Conservation (phyloP, 2,329 filamentous ascomycete species). For the Ophiognomonia clavigignenti-juglandacearum region DNA sequence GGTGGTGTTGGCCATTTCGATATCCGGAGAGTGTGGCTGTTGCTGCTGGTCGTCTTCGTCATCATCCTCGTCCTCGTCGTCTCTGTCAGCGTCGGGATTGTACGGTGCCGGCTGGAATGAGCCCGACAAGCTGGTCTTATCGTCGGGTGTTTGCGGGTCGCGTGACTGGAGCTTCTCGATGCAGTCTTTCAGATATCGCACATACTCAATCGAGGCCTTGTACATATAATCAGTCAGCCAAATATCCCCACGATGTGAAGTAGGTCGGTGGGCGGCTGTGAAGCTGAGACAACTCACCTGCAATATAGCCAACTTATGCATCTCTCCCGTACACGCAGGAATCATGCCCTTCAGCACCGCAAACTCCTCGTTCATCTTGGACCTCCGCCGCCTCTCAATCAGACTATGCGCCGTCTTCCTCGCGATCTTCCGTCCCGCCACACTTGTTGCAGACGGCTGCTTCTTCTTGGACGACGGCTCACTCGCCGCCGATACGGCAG, state of each 20-base stretch:
- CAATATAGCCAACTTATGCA: conserved; percentile 95
- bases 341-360: conserved; percentile 91
- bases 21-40: conserved; percentile 37
- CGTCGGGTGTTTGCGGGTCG: conserved; percentile 26
- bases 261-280: no score
- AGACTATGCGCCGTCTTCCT: conserved; percentile 94
- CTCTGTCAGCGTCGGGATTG: conserved; percentile 21
- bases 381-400: conserved; percentile 83
- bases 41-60: conserved; percentile 30
- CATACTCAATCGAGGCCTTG: conserved; percentile 92
- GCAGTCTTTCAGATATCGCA: conserved; percentile 89
- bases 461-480: conserved; percentile 58
- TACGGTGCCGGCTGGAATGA: conserved; percentile 23
- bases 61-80: conserved; percentile 31
- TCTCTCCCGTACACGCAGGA: conserved; percentile 90
- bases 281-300: conserved; percentile 58
- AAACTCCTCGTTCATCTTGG: conserved; percentile 99
- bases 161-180: conserved; percentile 70
- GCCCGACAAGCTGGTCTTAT: conserved; percentile 24
- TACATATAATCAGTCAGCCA: conserved; percentile 9
- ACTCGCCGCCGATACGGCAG: conserved; percentile 28
- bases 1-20: conserved; percentile 59
- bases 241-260: no score
- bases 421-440: conserved; percentile 89
- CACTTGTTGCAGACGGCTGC: conserved; percentile 68